Evolutionary conservation across 805 yeast species (phyloP).

Genomic region (Maudiozyma pseudohumilis): DNA sequence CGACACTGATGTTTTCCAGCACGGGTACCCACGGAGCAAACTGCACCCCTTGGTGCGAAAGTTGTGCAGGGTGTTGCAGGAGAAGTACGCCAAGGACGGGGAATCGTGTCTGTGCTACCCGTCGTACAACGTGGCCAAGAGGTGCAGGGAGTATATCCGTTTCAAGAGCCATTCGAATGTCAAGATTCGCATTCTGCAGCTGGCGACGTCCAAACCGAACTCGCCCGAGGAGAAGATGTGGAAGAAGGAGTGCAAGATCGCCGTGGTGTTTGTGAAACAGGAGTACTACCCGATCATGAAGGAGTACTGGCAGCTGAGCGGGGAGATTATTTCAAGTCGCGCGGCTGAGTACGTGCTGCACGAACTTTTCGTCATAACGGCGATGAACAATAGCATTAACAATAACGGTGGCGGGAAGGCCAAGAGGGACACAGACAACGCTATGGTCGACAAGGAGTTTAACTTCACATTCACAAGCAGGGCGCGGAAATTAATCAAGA

Average conservation of each 20-base stretch:
- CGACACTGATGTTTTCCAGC: conserved; percentile 79
- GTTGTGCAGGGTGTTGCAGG: conserved; percentile 43
- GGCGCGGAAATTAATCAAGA: conserved; percentile 65
- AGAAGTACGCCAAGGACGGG: conserved; percentile 68
- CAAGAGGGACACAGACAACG: conserved; percentile 26
- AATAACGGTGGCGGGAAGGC: conserved; percentile 6
- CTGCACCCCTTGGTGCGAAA: conserved; percentile 55
- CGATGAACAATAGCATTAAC: conserved; percentile 4
- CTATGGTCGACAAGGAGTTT: conserved; percentile 49
- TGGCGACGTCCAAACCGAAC: conserved; percentile 60
- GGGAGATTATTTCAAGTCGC: conserved; percentile 92
- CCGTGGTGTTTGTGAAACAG: conserved; percentile 68
- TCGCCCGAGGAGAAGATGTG: conserved; percentile 48
- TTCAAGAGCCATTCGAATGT: conserved; percentile 23
- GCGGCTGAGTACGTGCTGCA: conserved; percentile 74
- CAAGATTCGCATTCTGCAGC: conserved; percentile 54
- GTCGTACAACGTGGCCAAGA: conserved; percentile 64
- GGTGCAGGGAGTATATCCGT: conserved; percentile 73
- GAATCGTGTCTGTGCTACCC: conserved; percentile 74
- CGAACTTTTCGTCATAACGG: conserved; percentile 36
- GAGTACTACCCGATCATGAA: conserved; percentile 56
- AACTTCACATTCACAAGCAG: conserved; percentile 65
- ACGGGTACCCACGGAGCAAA: conserved; percentile 44
- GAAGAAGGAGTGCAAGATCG: conserved; percentile 57
- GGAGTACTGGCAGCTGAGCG: conserved; percentile 93